Base-by-base conservation (phyloP, 1,139 yeast genomes). In the Protomyces inouyei region DNA sequence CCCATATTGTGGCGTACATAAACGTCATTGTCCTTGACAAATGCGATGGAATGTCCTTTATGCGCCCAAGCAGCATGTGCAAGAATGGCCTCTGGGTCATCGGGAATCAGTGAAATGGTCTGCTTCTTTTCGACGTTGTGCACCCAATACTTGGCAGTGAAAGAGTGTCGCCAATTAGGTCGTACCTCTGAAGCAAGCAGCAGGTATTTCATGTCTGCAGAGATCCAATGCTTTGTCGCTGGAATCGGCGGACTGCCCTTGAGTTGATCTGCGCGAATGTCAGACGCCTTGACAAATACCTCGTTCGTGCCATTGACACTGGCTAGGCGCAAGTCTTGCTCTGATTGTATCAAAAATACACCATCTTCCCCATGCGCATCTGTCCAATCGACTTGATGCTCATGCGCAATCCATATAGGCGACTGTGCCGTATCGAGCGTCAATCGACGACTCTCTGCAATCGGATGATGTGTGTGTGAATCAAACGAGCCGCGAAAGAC, bases 141-240 rank as follows among this genome's bases (percentile, higher is more conserved):
- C 2, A 87, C 65, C 90, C 95, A 92, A 74, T 84, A 90, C 43
- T 78, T 70, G 0, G 88, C 87, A 61, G 77, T 78, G 0, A 85
- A 77, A 1, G 97, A 92, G 72, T 91, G 93, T 69, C 98, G 80
- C 84, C 88, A 92, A 70, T 83, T 82, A 60, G 79, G 77, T 38
- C 79, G 76, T 12, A 78, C 72, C 70, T 88, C 81, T 0, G 89
- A 80, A 12, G 55, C 57, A 12, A 66, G 46, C 12, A 65, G 55
- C 3, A 59, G 60, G 28, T 54, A 55, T 25, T 67, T 60, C 60
- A 67, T 52, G 25, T 61, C 59, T 4, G 65, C 59, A n/a, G 68
- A 57, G 35, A 67, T 55, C 37, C 54, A 55, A 57, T 60, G 60
- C 46, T 46, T 45, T 36, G 45, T 35, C 12, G 37, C 32, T 14